Conservation (phyloP, 805 yeast species). For the Starmerella sp. region DNA sequence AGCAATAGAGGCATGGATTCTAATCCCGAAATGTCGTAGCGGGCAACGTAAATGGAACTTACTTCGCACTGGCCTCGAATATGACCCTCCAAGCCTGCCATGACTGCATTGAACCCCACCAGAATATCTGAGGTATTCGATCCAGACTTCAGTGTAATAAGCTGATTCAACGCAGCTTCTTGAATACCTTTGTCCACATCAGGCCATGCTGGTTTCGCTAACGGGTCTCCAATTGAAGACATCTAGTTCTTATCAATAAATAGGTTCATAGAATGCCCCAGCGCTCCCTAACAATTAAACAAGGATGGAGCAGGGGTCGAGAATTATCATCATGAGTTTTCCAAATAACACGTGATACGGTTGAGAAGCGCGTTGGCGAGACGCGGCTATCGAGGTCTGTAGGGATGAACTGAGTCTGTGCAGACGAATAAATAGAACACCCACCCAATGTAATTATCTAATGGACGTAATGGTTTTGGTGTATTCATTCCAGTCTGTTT, state of each 20-base stretch:
- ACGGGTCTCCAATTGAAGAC: slow-evolving; percentile 16
- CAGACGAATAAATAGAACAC: too few relatives aligned
- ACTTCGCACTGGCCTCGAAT: slow-evolving; percentile 1
- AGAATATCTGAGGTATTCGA: slow-evolving; percentile 11
- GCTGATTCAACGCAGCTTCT: slow-evolving; percentile 6
- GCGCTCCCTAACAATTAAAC: not conserved
- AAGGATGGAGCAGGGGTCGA: too few relatives aligned
- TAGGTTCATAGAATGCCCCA: not conserved
- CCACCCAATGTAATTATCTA: not conserved
- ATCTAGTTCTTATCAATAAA: slow-evolving; percentile 3
- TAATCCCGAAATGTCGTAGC: slow-evolving; percentile 15
- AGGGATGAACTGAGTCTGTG: too few relatives aligned
- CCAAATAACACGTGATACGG: too few relatives aligned
- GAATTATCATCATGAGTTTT: not conserved
- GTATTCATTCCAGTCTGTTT: slow-evolving; percentile 19
- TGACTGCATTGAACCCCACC: slow-evolving; percentile 23
- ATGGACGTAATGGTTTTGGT: slow-evolving; percentile 1
- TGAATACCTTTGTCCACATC: slow-evolving; percentile 5
- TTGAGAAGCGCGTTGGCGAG: too few relatives aligned
- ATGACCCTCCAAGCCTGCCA: slow-evolving; percentile 19
- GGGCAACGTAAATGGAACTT: slow-evolving; percentile 17
- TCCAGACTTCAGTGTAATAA: slow-evolving; percentile 3
- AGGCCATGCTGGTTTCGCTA: slow-evolving; percentile 24
- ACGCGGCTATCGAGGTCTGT: too few relatives aligned
- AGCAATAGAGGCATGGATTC: slow-evolving; percentile 19